Base-by-base conservation (phyloP, 1,284 basidiomycete genomes). In the Puccinia hordei region DNA sequence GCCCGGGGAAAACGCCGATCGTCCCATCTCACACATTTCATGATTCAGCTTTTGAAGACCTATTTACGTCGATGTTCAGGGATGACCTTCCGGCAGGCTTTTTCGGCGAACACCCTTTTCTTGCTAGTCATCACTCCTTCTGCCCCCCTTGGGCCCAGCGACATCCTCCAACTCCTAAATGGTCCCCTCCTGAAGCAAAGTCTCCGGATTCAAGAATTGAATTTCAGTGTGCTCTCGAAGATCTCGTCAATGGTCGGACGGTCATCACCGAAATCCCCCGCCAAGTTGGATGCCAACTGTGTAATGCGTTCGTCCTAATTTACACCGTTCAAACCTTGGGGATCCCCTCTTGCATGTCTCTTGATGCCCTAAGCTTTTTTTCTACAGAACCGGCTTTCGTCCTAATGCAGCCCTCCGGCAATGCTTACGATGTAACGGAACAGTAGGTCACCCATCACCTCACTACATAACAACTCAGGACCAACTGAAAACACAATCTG, bases 211-310 rank as follows among this genome's bases (percentile, higher is more conserved):
- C 92, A 9, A 87, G 91, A 49, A 91, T 97, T 82, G 89, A 91
- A 2, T 93, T 96, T 85, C 89, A 92, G 24, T 93, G 98, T 80
- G 91, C 92, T 4, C 88, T 99, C 49, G 94, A 97, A 85, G 95
- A 98, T 85, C 88, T 96, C 38, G 98, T 94, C 87, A 92, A 92
- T 81, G 96, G 96, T 46, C 95, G 95, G 86, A 90, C 89, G 19
- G 91, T 96, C 68, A 92, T 92, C 84, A 91, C 98, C 88, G 92
- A 91, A 83, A 90, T 98, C 87, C 93, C 95, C 86, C 91, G 93
- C 84, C 91, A 95, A 85, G 87, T 92, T 17, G 87, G 93, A 8
- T 98, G 95, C 86, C 88, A 88, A 30, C 86, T 87, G 8, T 99
- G 96, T 86, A 90, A 91, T 85, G 95, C 95, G 90, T 92, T 46